Percentiles rank a stretch among this genome's conserved stretches.
Conservation (phyloP, 768 basidiomycete species). For the Clathrus columnatus region DNA sequence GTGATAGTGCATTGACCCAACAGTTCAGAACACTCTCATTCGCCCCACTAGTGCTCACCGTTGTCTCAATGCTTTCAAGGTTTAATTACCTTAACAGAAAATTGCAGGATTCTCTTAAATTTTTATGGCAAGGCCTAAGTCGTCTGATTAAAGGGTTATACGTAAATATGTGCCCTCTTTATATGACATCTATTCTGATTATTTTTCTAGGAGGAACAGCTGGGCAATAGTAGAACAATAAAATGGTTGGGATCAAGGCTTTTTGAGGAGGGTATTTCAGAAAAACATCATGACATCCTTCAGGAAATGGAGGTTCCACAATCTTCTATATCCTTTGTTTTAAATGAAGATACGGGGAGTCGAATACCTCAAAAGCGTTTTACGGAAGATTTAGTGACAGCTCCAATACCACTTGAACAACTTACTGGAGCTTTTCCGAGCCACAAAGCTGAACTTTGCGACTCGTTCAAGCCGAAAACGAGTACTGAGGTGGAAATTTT, state of each 20-base stretch:
- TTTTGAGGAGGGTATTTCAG: not conserved
- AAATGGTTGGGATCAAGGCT: not conserved
- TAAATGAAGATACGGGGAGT: not conserved
- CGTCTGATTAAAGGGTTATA: slow-evolving; percentile 23
- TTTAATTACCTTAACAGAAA: slow-evolving; percentile 39
- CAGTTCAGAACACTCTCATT: slow-evolving; percentile 70
- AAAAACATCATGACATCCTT: not conserved
- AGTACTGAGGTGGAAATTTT: no score
- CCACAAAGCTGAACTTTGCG: no score
- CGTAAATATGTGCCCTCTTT: slow-evolving; percentile 20
- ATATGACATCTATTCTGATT: not conserved
- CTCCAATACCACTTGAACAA: not conserved
- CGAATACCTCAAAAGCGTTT: no score
- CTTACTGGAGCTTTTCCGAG: not conserved
- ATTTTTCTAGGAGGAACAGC: not conserved
- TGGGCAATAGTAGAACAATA: not conserved
- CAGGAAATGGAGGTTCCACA: no score
- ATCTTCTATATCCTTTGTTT: not conserved
- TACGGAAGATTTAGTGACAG: not conserved
- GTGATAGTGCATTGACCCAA: slow-evolving; percentile 46
- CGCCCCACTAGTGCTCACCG: slow-evolving; percentile 52
- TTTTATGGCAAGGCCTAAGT: slow-evolving; percentile 19
- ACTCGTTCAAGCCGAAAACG: no score
- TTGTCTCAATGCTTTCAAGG: slow-evolving; percentile 55
- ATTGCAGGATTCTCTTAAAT: slow-evolving; percentile 31